Conservation (phyloP, 202 grass and related monocot genomes). For the Digitaria exilis region DNA sequence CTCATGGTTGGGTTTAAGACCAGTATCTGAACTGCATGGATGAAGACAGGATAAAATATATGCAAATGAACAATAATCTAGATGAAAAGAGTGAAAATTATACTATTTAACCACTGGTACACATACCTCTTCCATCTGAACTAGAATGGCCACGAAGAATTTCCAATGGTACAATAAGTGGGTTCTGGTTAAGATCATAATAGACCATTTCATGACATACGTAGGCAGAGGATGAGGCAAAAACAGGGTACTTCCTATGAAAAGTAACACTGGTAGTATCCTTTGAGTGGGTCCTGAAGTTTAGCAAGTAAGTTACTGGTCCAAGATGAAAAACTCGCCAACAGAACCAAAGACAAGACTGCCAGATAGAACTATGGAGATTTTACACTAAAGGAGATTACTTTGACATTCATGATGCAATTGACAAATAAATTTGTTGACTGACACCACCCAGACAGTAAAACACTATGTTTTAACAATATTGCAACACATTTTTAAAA, state of each 20-base stretch:
- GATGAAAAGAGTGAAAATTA: constrained; percentile 5
- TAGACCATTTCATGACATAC: constrained; percentile 97
- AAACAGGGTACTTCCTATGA: constrained; percentile 90
- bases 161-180: constrained; percentile 95
- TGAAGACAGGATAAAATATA: background rate
- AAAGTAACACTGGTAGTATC: constrained; percentile 90
- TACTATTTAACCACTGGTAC: background rate
- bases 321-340: background rate
- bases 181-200: constrained; percentile 96
- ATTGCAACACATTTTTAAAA: background rate
- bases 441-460: background rate
- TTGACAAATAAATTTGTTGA: background rate
- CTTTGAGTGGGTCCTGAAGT: constrained; percentile 77
- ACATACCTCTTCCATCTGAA: constrained; percentile 80
- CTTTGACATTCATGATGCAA: background rate
- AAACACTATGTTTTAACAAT: background rate
- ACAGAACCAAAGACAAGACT: constrained; percentile 1
- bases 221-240: constrained; percentile 82
- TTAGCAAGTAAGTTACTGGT: constrained; percentile 5
- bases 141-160: constrained; percentile 84
- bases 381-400: background rate
- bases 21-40: background rate
- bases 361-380: background rate
- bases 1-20: background rate
- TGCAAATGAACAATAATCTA: background rate